Percentiles rank a stretch among this genome's conserved stretches.
phyloP scores from a whole-genome alignment of 2,329 filamentous ascomycete genomes.

The Allantophomopsis lycopodina region DNA sequence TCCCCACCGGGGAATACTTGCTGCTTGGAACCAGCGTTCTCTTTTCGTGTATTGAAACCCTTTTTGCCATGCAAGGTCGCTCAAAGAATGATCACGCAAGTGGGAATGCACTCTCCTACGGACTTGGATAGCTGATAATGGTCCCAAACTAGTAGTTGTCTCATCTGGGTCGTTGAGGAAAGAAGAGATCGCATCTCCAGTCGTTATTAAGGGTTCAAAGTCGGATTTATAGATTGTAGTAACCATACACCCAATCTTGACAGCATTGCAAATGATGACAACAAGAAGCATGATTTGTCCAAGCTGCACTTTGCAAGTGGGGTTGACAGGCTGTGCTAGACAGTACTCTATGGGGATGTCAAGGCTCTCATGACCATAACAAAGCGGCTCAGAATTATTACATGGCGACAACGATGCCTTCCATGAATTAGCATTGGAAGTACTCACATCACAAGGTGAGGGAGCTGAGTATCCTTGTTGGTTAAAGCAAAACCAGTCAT shows the following conservation, averaged over 20 bases:
- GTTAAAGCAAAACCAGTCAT: no score
- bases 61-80: no score
- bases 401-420: no score
- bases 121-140: background rate
- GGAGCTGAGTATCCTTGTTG: no score
- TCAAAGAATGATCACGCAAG: no score
- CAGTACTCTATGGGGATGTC: background rate
- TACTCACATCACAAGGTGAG: no score
- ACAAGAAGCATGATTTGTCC: background rate
- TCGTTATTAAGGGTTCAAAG: constrained; percentile 14
- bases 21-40: constrained; percentile 5
- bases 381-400: no score
- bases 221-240: constrained; percentile 6
- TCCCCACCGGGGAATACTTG: constrained; percentile 5
- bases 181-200: constrained; percentile 22
- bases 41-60: no score
- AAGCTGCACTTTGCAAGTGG: no score
- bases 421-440: no score
- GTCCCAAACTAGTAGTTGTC: constrained; percentile 12
- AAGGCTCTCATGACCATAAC: no score
- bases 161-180: constrained; percentile 20
- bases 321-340: no score
- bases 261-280: constrained; percentile 13
- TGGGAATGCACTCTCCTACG: background rate
- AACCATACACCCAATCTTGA: constrained; percentile 12